A percentile compares a stretch with the other conserved stretches of the same genome.
Evolutionary conservation across 768 basidiomycete genomes (phyloP).

Genomic region (Suillus ampliporus): DNA sequence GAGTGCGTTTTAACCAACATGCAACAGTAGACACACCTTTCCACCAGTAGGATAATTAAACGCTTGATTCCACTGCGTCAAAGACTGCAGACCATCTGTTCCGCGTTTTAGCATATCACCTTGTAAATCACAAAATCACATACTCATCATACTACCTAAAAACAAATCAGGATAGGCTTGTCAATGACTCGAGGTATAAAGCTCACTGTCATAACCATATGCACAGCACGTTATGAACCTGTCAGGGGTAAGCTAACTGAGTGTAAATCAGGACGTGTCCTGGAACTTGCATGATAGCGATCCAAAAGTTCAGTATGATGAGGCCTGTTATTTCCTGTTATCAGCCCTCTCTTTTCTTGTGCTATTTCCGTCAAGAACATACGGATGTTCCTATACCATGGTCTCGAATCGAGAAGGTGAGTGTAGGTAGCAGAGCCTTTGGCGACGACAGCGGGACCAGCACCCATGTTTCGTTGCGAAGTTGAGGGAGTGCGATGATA

Average conservation of each 20-base stretch:
- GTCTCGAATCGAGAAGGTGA: slow-evolving; percentile 62
- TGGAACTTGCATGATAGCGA: slow-evolving; percentile 57
- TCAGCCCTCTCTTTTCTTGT: background rate
- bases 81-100: slow-evolving; percentile 43
- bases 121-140: slow-evolving; percentile 1
- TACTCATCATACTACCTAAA: slow-evolving; percentile 46
- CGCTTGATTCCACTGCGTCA: slow-evolving; percentile 43
- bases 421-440: slow-evolving; percentile 45
- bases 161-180: background rate
- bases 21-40: slow-evolving; percentile 25
- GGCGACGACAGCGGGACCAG: slow-evolving; percentile 49
- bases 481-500: background rate
- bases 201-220: slow-evolving; percentile 43
- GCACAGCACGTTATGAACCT: slow-evolving; percentile 44
- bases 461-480: slow-evolving; percentile 56
- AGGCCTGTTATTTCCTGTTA: slow-evolving; percentile 43
- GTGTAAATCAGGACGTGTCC: background rate
- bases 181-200: background rate
- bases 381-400: slow-evolving; percentile 78
- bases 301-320: slow-evolving; percentile 67
- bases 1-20: background rate
- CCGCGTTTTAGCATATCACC: background rate
- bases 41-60: slow-evolving; percentile 36
- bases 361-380: slow-evolving; percentile 14
- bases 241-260: background rate